These are phyloP conservation scores for Oryza meyeriana DNA, from an alignment of 176 grass and related monocot genomes.

Conservation along the genomic window DNA sequence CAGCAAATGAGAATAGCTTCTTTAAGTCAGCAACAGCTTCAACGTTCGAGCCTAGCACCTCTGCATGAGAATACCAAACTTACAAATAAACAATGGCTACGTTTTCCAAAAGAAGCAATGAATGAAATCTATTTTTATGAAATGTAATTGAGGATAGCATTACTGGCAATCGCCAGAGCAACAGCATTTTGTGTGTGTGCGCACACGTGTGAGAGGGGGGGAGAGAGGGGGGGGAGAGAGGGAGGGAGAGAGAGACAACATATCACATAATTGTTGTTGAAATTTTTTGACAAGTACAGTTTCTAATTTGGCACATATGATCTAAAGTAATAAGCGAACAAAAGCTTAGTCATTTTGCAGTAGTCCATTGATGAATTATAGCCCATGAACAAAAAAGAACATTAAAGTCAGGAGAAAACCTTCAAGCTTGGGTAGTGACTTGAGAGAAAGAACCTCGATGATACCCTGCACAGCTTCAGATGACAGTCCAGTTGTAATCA, in stretches of 20 bases:
- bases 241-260: neutral
- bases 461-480: slow-evolving; percentile 74
- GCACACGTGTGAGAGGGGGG: no score
- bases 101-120: neutral
- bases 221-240: no score
- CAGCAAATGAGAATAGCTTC: slow-evolving; percentile 76
- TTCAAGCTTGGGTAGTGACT: slow-evolving; percentile 75
- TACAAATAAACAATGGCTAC: neutral
- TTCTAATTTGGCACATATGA: slow-evolving; percentile 1
- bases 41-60: slow-evolving; percentile 59
- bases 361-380: neutral
- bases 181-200: neutral
- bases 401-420: slow-evolving; percentile 48
- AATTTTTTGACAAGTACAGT: neutral
- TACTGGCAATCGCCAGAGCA: neutral
- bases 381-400: neutral
- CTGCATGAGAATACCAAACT: slow-evolving; percentile 35
- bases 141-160: slow-evolving; percentile 3
- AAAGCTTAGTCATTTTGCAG: neutral
- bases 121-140: neutral
- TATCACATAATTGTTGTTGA: neutral
- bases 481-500: slow-evolving; percentile 59
- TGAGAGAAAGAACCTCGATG: slow-evolving; percentile 78
- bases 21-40: slow-evolving; percentile 92
- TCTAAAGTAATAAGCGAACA: slow-evolving; percentile 3